Percentiles rank a stretch among this genome's conserved stretches.
These are phyloP conservation scores for Zalerion maritima DNA, from an alignment of 495 filamentous ascomycete genomes.

Conservation along the genomic window DNA sequence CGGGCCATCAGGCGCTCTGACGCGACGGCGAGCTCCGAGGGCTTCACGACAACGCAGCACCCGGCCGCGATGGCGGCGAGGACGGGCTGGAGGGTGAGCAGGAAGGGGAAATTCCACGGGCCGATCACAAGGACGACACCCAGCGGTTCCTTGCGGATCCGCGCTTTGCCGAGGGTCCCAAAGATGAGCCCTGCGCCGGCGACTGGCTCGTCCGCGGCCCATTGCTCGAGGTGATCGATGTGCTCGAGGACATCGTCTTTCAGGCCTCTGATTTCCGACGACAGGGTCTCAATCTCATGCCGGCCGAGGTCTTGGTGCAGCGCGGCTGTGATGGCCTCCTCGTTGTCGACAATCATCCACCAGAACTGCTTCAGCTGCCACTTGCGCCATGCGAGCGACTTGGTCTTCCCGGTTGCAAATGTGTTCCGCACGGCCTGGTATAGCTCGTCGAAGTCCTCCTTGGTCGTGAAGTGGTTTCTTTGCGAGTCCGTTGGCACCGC, in stretches of 20 bases:
- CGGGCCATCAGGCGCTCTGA: conserved; percentile 46
- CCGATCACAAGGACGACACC: conserved; percentile 54
- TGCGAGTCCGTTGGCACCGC: too few species aligned
- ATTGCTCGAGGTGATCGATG: conserved; percentile 45
- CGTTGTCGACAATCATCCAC: conserved; percentile 54
- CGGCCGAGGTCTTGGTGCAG: conserved; percentile 45
- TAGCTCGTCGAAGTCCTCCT: too few species aligned
- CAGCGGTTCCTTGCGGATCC: conserved; percentile 57
- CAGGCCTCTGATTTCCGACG: conserved; percentile 41
- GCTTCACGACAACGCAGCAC: conserved; percentile 56
- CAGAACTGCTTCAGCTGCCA: conserved; percentile 57
- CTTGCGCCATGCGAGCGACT: conserved; percentile 47
- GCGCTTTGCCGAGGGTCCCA: conserved; percentile 42
- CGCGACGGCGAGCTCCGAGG: conserved; percentile 48
- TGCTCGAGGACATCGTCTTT: conserved; percentile 51
- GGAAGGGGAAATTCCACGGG: conserved; percentile 61
- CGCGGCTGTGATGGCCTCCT: conserved; percentile 42
- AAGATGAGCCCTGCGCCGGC: conserved; percentile 40
- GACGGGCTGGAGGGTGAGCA: conserved; percentile 46
- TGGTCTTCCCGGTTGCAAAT: conserved; percentile 48
- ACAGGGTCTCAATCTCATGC: conserved; percentile 39
- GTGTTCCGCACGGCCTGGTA: too few species aligned
- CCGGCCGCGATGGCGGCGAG: conserved; percentile 61
- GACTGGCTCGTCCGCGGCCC: conserved; percentile 47
- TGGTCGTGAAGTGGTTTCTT: too few species aligned